phyloP scores from a whole-genome alignment of 352 stramenopile species.

The Blastocystis sp. region DNA sequence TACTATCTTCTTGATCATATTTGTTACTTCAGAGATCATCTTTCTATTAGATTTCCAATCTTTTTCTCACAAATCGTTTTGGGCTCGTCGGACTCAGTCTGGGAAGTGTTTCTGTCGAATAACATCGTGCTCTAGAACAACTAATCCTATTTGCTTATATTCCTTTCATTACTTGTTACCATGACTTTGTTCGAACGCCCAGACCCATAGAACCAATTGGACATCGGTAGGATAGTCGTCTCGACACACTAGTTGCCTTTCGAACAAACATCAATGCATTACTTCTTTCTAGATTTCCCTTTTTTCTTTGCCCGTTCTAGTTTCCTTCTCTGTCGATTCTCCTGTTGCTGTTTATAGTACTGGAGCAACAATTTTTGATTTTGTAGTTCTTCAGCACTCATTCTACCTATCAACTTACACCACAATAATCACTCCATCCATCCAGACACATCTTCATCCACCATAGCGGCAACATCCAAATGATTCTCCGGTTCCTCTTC shows the following conservation, averaged over 20 bases:
- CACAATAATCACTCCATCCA: background rate
- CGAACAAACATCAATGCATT: background rate
- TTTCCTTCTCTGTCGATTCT: conserved; percentile 28
- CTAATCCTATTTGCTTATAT: too few relatives aligned
- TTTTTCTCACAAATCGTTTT: too few relatives aligned
- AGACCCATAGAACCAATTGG: too few relatives aligned
- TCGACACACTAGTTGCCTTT: background rate
- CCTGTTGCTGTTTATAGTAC: conserved; percentile 56
- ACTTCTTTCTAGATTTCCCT: background rate
- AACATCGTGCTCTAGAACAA: too few relatives aligned
- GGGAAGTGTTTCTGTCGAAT: too few relatives aligned
- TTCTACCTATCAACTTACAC: background rate
- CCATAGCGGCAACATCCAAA: background rate
- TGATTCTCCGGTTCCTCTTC: background rate
- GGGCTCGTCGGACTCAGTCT: too few relatives aligned
- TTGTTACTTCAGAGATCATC: conserved; percentile 13
- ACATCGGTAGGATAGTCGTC: too few relatives aligned
- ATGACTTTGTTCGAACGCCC: too few relatives aligned
- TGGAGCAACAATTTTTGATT: conserved; percentile 23
- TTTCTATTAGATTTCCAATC: background rate
- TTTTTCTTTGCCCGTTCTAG: conserved; percentile 6
- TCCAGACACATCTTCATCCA: background rate
- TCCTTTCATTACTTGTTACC: too few relatives aligned
- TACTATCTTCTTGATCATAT: background rate
- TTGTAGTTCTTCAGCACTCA: background rate